A percentile compares a stretch with the other conserved stretches of the same genome.
Conservation (phyloP, 768 basidiomycete species). For the Leccinum truebloodii region DNA sequence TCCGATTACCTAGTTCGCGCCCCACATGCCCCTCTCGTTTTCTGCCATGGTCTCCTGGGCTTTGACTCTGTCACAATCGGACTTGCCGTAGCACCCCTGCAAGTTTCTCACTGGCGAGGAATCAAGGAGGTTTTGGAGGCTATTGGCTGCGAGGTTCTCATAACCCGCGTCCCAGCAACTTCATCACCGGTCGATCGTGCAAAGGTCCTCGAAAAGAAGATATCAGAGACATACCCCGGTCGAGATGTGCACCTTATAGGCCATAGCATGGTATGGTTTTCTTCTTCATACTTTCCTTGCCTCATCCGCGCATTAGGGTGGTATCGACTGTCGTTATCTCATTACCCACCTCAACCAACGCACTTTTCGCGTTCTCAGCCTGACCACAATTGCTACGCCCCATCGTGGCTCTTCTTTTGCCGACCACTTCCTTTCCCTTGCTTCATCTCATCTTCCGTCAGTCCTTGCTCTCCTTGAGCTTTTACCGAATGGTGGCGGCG, state of each 20-base stretch:
- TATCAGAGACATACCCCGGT: conserved; percentile 79
- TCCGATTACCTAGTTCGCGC: conserved; percentile 55
- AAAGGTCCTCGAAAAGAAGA: conserved; percentile 80
- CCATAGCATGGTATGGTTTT: conserved; percentile 66
- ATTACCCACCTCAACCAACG: conserved; percentile 79
- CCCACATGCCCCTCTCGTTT: conserved; percentile 84
- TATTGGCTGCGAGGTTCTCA: conserved; percentile 86
- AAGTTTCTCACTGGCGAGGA: conserved; percentile 95
- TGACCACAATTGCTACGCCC: conserved; percentile 95
- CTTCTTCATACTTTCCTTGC: background rate
- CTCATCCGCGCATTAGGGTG: conserved; percentile 59
- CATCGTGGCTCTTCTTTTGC: conserved; percentile 95
- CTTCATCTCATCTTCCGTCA: conserved; percentile 62
- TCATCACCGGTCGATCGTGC: conserved; percentile 88
- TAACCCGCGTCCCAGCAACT: conserved; percentile 92
- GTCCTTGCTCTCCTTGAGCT: conserved; percentile 77
- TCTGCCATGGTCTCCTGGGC: conserved; percentile 93
- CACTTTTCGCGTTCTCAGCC: conserved; percentile 77
- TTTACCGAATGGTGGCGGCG: conserved; percentile 89
- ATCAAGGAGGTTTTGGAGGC: conserved; percentile 91
- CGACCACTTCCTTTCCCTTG: conserved; percentile 83
- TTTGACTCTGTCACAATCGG: conserved; percentile 86
- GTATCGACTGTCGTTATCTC: conserved; percentile 88
- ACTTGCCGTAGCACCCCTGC: conserved; percentile 71
- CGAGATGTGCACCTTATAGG: conserved; percentile 85